phyloP scores from a whole-genome alignment of 768 basidiomycete genomes.

The Boletus barrowsii region DNA sequence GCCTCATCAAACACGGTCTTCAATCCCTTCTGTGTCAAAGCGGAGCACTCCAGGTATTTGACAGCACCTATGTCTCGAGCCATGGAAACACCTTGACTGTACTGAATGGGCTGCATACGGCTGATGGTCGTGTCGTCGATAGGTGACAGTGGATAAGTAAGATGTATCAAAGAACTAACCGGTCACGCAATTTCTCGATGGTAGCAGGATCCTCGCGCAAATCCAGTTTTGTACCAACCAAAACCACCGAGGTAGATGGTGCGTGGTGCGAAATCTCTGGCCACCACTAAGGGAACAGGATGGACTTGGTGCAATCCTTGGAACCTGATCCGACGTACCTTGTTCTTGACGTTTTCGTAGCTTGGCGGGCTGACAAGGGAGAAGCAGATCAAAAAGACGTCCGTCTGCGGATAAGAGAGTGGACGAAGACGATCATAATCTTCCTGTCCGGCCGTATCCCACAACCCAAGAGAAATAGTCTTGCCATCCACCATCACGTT shows the following conservation, averaged over 20 bases:
- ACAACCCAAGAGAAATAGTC: slow-evolving; percentile 95
- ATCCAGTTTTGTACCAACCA: slow-evolving; percentile 97
- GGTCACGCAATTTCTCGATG: slow-evolving; percentile 89
- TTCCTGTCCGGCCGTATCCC: slow-evolving; percentile 99
- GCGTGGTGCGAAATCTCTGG: slow-evolving; percentile 98
- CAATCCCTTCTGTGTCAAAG: slow-evolving; percentile 95
- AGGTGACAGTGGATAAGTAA: slow-evolving; percentile 1
- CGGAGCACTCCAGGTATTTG: slow-evolving; percentile 94
- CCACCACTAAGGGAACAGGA: slow-evolving; percentile 63
- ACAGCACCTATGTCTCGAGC: slow-evolving; percentile 93
- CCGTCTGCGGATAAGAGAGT: slow-evolving; percentile 97
- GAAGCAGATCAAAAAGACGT: slow-evolving; percentile 99
- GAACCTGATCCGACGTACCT: slow-evolving; percentile 50
- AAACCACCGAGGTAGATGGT: slow-evolving; percentile 86
- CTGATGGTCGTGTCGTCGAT: slow-evolving; percentile 36
- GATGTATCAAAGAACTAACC: slow-evolving; percentile 44
- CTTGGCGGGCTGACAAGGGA: slow-evolving; percentile 96
- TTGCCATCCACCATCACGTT: slow-evolving; percentile 99
- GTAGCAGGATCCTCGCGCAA: slow-evolving; percentile 92
- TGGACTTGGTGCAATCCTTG: slow-evolving; percentile 2
- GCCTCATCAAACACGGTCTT: slow-evolving; percentile 99
- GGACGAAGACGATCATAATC: slow-evolving; percentile 98
- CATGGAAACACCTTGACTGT: slow-evolving; percentile 87
- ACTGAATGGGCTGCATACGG: slow-evolving; percentile 93
- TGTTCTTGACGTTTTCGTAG: slow-evolving; percentile 98